Conservation (phyloP, 2,329 filamentous ascomycete species). For the Colletotrichum chlorophyti region DNA sequence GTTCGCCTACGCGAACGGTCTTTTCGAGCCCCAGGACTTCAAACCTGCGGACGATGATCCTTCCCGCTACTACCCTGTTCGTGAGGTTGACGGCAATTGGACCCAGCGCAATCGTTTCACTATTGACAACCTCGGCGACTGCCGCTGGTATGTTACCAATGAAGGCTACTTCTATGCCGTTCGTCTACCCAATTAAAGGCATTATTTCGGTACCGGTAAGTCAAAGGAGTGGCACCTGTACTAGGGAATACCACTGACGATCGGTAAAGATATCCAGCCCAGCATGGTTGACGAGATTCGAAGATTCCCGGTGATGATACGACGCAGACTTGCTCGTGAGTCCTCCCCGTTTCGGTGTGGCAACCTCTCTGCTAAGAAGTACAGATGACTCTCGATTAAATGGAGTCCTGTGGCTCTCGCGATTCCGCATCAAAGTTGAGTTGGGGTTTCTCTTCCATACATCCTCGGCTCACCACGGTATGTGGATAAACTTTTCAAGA, state of each 20-base stretch:
- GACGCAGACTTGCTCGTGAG: background rate
- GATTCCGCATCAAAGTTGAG: too few relatives aligned
- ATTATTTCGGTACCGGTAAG: background rate
- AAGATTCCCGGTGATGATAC: background rate
- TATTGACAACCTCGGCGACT: constrained; percentile 63
- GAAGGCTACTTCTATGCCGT: constrained; percentile 68
- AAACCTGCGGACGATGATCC: constrained; percentile 67
- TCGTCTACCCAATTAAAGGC: constrained; percentile 51
- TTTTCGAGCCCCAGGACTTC: constrained; percentile 66
- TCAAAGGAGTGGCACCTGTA: background rate
- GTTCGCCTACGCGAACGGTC: constrained; percentile 55
- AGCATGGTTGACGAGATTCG: background rate
- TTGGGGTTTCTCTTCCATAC: too few relatives aligned
- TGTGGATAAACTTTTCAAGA: too few relatives aligned
- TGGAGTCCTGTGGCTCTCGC: too few relatives aligned
- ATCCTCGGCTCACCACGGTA: too few relatives aligned
- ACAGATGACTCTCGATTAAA: too few relatives aligned
- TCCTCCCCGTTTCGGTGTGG: too few relatives aligned
- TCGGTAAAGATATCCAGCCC: background rate
- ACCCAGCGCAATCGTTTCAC: constrained; percentile 64
- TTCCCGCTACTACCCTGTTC: constrained; percentile 66
- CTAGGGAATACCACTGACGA: background rate
- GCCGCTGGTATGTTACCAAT: constrained; percentile 65
- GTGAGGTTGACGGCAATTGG: constrained; percentile 67
- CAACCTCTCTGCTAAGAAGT: too few relatives aligned